Percentiles rank a stretch among this genome's conserved stretches.
Evolutionary conservation across 805 yeast species (phyloP).

Genomic region (Myxozyma geophila): DNA sequence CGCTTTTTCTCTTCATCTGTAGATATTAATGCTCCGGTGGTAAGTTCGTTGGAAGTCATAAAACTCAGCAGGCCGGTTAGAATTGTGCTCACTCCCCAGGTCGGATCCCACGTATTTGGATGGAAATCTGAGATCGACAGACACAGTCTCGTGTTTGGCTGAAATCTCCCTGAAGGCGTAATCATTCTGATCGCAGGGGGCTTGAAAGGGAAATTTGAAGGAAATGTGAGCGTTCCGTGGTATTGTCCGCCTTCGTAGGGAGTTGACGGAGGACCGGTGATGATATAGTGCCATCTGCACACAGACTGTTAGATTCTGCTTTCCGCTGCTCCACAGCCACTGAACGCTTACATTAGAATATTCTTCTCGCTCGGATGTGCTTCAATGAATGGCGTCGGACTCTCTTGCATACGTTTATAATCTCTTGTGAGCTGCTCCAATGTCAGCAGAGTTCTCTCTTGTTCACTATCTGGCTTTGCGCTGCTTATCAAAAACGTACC

Average conservation of each 20-base stretch:
- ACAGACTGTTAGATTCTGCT: neutral
- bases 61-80: slow-evolving; percentile 85
- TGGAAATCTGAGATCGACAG: slow-evolving; percentile 93
- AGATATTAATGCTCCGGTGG: slow-evolving; percentile 80
- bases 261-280: slow-evolving; percentile 83
- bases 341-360: slow-evolving; percentile 61
- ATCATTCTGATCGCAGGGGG: slow-evolving; percentile 90
- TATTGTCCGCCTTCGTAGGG: slow-evolving; percentile 83
- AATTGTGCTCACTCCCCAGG: slow-evolving; percentile 91
- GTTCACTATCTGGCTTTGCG: too few relatives aligned
- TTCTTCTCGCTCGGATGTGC: slow-evolving; percentile 89
- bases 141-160: slow-evolving; percentile 79
- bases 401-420: slow-evolving; percentile 73
- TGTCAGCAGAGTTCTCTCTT: too few relatives aligned
- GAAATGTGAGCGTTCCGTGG: slow-evolving; percentile 85
- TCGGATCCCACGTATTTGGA: slow-evolving; percentile 95
- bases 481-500: slow-evolving; percentile 33
- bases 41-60: slow-evolving; percentile 85
- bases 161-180: slow-evolving; percentile 89
- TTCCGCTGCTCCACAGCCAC: neutral
- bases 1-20: slow-evolving; percentile 61
- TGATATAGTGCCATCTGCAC: slow-evolving; percentile 74
- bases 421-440: slow-evolving; percentile 65
- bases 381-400: slow-evolving; percentile 80
- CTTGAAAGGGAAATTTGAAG: slow-evolving; percentile 84